Evolutionary conservation across 2,329 filamentous ascomycete genomes (phyloP), one percentile per base, ranked within the genome.

Genomic region (Ceratocystis cubensis): DNA sequence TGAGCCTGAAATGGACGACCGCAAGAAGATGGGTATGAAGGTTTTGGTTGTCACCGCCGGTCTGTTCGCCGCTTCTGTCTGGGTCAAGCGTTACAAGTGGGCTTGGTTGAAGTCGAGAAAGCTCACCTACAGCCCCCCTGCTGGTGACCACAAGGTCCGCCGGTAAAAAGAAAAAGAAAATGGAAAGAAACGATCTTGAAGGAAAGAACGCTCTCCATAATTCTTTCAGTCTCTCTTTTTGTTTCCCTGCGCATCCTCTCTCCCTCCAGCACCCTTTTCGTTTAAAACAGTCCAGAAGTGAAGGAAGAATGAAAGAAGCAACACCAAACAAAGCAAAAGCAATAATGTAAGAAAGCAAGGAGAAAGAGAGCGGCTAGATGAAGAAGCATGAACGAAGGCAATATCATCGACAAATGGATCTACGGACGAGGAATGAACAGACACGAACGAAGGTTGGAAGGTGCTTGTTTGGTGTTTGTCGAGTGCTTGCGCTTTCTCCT

Each of bases 51-150:
- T 96, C 71, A 85, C 86, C 66, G 83, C 88, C 69, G 84, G 87
- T 69, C 82, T 99, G 70, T 88, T 91, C 75, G 91, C 90, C 67
- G 74, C 97, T 74, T 95, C 89, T 77, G 85, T 99, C 73, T 99
- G 92, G 91, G 88, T 97, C 71, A 99, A 99, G 89, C 87, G 92
- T 81, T 99, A 99, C 87, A 99, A 97, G 86, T 99, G 94, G 94
- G 84, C 91, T 69, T 87, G 89, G 74, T 81, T 99, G 78, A 99
- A 99, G 88, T 88, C 91, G 73, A 88, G 94, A 75, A 96, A 97
- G 87, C 81, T 97, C 73, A 82, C 86, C 72, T 96, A 96, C 80
- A 88, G 86, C 76, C 89, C 91, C 70, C 91, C 91, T 66, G 80
- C 81, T 75, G 78, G 77, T 69, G 75, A 74, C 73, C 78, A 78